Percentiles rank a stretch among this genome's conserved stretches.
Evolutionary conservation across 495 filamentous ascomycete genomes (phyloP).

Genomic region (Durotheca rogersii): DNA sequence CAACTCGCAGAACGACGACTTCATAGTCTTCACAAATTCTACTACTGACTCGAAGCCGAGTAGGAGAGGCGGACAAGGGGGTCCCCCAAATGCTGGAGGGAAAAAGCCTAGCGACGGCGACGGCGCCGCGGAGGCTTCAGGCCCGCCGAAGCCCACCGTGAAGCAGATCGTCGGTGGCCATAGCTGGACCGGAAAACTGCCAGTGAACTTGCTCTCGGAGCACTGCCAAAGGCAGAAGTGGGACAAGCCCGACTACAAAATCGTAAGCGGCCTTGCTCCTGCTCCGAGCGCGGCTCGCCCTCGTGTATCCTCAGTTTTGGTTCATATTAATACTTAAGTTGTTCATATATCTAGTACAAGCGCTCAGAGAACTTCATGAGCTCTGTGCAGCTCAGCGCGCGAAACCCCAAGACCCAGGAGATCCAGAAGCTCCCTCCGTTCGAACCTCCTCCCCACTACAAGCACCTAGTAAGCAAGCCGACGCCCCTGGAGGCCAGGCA

Average conservation of each 20-base stretch:
- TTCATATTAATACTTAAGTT: neutral
- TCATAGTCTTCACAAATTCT: slow-evolving; percentile 67
- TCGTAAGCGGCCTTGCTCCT: slow-evolving; percentile 32
- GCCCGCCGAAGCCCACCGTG: slow-evolving; percentile 73
- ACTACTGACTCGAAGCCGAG: slow-evolving; percentile 53
- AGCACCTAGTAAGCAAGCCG: slow-evolving; percentile 65
- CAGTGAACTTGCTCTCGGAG: slow-evolving; percentile 88
- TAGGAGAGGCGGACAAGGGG: slow-evolving; percentile 38
- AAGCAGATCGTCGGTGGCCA: slow-evolving; percentile 89
- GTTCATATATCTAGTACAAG: slow-evolving; percentile 24
- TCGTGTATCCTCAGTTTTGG: neutral
- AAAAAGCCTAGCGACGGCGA: slow-evolving; percentile 39
- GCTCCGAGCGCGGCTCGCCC: slow-evolving; percentile 1
- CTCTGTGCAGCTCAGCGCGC: slow-evolving; percentile 72
- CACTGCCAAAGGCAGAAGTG: slow-evolving; percentile 94
- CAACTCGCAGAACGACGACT: slow-evolving; percentile 55
- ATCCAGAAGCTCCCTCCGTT: slow-evolving; percentile 72
- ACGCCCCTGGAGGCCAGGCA: slow-evolving; percentile 87
- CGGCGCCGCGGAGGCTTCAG: slow-evolving; percentile 39
- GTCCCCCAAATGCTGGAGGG: slow-evolving; percentile 38
- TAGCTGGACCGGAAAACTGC: slow-evolving; percentile 97
- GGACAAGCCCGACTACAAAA: slow-evolving; percentile 89
- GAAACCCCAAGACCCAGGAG: slow-evolving; percentile 82
- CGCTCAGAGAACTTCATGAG: slow-evolving; percentile 66
- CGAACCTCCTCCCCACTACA: slow-evolving; percentile 71